Evolutionary conservation across 1,284 basidiomycete species (phyloP), one percentile per base, ranked within the genome.

Genomic region (Ustilago xerochloae): DNA sequence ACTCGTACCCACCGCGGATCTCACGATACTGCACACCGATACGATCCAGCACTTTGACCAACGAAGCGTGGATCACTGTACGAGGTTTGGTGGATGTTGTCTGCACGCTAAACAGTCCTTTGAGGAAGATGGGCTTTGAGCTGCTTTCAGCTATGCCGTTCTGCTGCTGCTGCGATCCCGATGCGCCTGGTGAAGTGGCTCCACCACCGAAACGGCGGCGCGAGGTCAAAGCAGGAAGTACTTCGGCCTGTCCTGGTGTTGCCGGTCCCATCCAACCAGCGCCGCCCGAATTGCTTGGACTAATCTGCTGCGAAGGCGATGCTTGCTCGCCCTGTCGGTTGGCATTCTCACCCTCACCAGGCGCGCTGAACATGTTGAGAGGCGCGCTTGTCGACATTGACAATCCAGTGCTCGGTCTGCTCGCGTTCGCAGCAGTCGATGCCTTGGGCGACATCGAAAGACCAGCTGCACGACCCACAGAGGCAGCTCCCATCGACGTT

Each of bases 21-120:
- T 95, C 93, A 38, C 93, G 89, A 84, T 96, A 93, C 84, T 94
- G 93, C 49, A 99, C 91, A 65, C 95, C 93, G 89, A 98, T 93
- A 48, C 94, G 89, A 77, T 96, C 93, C 41, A 99, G 88, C 1
- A 97, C 94, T 16, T 90, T 89, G 45, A 90, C 88, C 70, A 99
- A 91, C 84, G 97, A 94, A 35, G 88, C 86, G 80, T 93, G 92
- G 85, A 98, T 90, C 13, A 90, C 88, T 6, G 88, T 86, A 2
- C 94, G 92, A 9, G 92, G 86, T 82, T 97, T 97, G 8, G 94
- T 95, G 33, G 93, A 93, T 0, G 96, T 99, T 10, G 96, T 99
- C 30, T 93, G 92, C 38, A 98, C 96, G 36, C 83, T 85, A 64
- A 86, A 86, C 12, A 86, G 75, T 6, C 86, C 86, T 66, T 86